Base-by-base conservation (phyloP, 2,329 filamentous ascomycete species). In the Exserohilum turcica region DNA sequence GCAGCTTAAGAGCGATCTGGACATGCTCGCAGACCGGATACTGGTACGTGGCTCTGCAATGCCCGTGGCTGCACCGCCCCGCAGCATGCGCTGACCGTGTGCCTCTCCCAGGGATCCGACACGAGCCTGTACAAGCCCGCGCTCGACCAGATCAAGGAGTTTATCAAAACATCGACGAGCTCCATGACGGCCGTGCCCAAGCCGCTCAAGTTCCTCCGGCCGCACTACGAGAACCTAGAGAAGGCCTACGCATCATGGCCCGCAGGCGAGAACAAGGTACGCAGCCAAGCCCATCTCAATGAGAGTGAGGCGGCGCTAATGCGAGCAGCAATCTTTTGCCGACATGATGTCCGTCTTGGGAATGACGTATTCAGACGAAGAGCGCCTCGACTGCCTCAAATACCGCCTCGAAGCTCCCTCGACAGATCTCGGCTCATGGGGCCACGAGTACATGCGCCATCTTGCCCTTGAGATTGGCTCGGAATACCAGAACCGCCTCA, bases 121-220 rank as follows among this genome's bases (percentile, higher is more conserved):
- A 83, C 84, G 63, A 87, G 86, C 54, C 88, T 97, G 65, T 97
- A 97, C 81, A 93, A 92, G 76, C 86, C 92, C 54, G 90, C 94
- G 48, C 82, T 99, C 64, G 92, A 97, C 77, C 89, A 92, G 64
- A 97, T 99, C 86, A 97, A 97, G 82, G 91, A 88, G 70, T 95
- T 91, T 73, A 99, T 99, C 82, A 97, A 97, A 82, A 99, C 94
- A 50, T 96, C 94, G 55, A 99, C 94, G 63, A 97, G 92, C 54
- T 99, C 95, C 39, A 99, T 99, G 94, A 99, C 94, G 43, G 94
- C 94, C 55, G 94, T 99, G 58, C 94, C 95, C 19, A 99, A 99
- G 79, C 94, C 94, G 29, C 84, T 99, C 68, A 99, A 99, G 78
- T 99, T 99, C 76, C 85, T 99, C 60, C 86, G 94, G 80, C 94